Conservation (phyloP, 2,329 filamentous ascomycete genomes). For the Botrytis medusae region DNA sequence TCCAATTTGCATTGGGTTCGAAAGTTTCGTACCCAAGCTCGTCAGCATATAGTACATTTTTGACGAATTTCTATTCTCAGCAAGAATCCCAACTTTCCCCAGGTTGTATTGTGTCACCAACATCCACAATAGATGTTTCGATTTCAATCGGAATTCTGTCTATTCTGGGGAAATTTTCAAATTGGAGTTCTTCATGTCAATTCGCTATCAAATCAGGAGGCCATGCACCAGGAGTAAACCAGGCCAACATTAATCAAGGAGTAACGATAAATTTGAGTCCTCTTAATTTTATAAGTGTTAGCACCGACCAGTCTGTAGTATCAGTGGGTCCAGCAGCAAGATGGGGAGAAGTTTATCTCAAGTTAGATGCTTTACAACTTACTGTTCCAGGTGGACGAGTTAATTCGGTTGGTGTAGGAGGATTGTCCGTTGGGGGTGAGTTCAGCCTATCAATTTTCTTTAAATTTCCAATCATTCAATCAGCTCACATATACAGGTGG, state of each 20-base stretch:
- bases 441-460: neutral
- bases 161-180: neutral
- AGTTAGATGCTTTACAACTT: neutral
- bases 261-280: slow-evolving; percentile 9
- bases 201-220: slow-evolving; percentile 11
- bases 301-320: neutral
- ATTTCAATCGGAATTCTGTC: neutral
- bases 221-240: neutral
- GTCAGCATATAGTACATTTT: neutral
- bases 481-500: slow-evolving; percentile 25
- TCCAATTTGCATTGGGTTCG: neutral
- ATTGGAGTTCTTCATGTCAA: slow-evolving; percentile 1
- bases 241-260: slow-evolving; percentile 6
- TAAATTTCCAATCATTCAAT: too few relatives aligned
- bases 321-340: neutral
- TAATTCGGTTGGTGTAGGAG: slow-evolving; percentile 23
- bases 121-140: neutral
- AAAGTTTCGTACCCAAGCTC: neutral
- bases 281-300: neutral
- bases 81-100: neutral
- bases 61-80: neutral
- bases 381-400: slow-evolving; percentile 1
- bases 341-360: slow-evolving; percentile 15
- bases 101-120: neutral
- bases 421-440: slow-evolving; percentile 10